Conservation (phyloP, 1,284 basidiomycete species). For the Apiotrichum mycotoxinovorans region DNA sequence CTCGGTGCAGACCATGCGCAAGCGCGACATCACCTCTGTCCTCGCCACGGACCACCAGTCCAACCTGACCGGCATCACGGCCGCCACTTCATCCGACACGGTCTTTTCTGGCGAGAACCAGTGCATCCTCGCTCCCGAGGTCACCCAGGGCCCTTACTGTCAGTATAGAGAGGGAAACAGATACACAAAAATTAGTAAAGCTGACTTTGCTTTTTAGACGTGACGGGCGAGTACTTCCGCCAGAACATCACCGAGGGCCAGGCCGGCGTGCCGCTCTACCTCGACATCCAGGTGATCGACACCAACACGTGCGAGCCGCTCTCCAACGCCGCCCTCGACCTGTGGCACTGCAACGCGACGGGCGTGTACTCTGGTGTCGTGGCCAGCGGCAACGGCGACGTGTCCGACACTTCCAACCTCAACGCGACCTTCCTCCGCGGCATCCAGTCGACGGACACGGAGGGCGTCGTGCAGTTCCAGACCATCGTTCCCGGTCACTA, state of each 20-base stretch:
- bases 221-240: constrained; percentile 45
- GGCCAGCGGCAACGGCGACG: constrained; percentile 39
- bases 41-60: constrained; percentile 12
- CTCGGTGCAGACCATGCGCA: background rate
- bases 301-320: constrained; percentile 68
- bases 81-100: constrained; percentile 2
- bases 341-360: constrained; percentile 59
- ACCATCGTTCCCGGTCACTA: constrained; percentile 66
- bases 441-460: constrained; percentile 63
- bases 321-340: constrained; percentile 64
- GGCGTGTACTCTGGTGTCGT: constrained; percentile 54
- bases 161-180: too few species aligned
- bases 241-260: constrained; percentile 57
- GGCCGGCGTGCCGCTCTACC: constrained; percentile 53
- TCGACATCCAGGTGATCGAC: constrained; percentile 54
- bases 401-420: constrained; percentile 44
- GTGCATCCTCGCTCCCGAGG: constrained; percentile 24
- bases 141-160: constrained; percentile 26
- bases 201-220: too few species aligned
- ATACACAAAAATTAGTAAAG: too few species aligned
- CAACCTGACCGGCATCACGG: constrained; percentile 18
- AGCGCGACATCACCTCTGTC: constrained; percentile 5
- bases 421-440: constrained; percentile 60
- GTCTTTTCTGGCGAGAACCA: constrained; percentile 14
- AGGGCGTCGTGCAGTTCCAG: constrained; percentile 65